These are phyloP conservation scores for Malbranchea zuffiana DNA, from an alignment of 2,329 filamentous ascomycete species.

Conservation along the genomic window DNA sequence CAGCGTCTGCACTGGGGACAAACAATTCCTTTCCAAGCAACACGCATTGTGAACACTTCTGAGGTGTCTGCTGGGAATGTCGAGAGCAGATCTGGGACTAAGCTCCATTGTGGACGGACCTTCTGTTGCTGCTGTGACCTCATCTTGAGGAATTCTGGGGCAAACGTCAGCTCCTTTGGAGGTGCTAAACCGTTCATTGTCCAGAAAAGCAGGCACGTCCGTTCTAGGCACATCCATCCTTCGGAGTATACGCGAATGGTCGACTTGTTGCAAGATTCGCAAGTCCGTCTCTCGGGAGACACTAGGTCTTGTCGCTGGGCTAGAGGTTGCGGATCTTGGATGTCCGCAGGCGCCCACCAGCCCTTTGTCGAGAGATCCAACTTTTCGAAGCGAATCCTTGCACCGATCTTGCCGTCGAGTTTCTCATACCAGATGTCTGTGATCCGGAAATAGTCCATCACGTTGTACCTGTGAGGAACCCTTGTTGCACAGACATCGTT, in stretches of 20 bases:
- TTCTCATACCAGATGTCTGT: conserved; percentile 59
- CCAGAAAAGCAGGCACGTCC: conserved; percentile 47
- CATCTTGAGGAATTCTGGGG: conserved; percentile 46
- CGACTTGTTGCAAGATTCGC: conserved; percentile 30
- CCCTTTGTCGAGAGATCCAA: conserved; percentile 41
- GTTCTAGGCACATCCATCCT: conserved; percentile 51
- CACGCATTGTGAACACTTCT: conserved; percentile 38
- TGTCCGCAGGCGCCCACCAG: conserved; percentile 47
- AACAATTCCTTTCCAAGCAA: conserved; percentile 53
- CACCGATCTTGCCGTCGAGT: conserved; percentile 31
- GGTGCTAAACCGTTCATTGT: conserved; percentile 29
- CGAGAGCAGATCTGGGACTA: conserved; percentile 33
- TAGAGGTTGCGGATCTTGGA: conserved; percentile 19
- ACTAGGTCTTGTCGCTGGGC: conserved; percentile 24
- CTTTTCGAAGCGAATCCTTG: conserved; percentile 57
- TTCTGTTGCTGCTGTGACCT: conserved; percentile 37
- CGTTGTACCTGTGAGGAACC: conserved; percentile 50
- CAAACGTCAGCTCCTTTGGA: conserved; percentile 38
- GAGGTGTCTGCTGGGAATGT: conserved; percentile 28
- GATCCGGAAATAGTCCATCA: conserved; percentile 58
- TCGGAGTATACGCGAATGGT: conserved; percentile 30
- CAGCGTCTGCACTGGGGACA: conserved; percentile 55
- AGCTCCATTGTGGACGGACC: conserved; percentile 25
- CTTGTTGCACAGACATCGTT: conserved; percentile 40
- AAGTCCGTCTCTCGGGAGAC: conserved; percentile 22